These are phyloP conservation scores for Eucalyptus pauciflora DNA, from an alignment of 345 rosid species.

Conservation along the genomic window DNA sequence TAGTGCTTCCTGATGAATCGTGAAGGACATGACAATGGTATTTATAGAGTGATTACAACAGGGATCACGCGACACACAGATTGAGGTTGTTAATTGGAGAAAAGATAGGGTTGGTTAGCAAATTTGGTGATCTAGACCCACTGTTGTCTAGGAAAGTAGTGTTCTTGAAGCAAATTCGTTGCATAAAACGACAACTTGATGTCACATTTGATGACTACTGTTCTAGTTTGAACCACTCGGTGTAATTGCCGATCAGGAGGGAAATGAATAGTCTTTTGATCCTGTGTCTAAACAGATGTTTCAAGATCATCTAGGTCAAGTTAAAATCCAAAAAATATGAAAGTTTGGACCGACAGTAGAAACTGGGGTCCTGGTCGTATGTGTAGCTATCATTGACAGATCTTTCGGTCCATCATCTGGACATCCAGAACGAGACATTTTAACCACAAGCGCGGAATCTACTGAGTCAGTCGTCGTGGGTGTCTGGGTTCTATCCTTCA, in stretches of 20 bases:
- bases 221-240: not conserved
- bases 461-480: not conserved
- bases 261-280: not conserved
- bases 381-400: not conserved
- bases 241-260: not conserved
- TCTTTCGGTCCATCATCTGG: not conserved
- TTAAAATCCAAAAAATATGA: not conserved
- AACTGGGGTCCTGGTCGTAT: not conserved
- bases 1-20: not conserved
- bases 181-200: not conserved
- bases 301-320: not conserved
- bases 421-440: not conserved
- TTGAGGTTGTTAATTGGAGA: slow-evolving; percentile 26
- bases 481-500: not conserved
- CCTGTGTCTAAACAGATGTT: not conserved
- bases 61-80: not conserved
- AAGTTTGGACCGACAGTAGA: not conserved
- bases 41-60: not conserved
- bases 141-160: slow-evolving; percentile 8
- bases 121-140: slow-evolving; percentile 47
- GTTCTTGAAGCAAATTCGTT: not conserved
- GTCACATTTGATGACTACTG: not conserved
- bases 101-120: slow-evolving; percentile 33
- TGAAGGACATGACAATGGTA: not conserved
- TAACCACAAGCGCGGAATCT: not conserved